Evolutionary conservation across 2,329 filamentous ascomycete species (phyloP).

Genomic region (Davidsoniella virescens): DNA sequence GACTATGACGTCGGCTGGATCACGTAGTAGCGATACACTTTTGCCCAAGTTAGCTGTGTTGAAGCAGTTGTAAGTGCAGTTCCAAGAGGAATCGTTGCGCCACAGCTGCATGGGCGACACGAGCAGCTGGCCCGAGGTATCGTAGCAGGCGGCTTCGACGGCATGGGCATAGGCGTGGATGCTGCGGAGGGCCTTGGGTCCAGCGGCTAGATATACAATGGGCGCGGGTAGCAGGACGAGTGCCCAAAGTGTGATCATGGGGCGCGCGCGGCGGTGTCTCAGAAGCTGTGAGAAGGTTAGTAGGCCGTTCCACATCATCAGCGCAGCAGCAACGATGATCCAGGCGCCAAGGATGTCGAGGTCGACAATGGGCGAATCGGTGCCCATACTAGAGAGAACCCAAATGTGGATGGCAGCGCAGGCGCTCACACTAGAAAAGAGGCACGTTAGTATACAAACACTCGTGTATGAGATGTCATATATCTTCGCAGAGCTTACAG

Average conservation of each 20-base stretch:
- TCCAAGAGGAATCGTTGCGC: conserved; percentile 12
- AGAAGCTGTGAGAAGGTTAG: conserved; percentile 11
- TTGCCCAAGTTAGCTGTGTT: background rate
- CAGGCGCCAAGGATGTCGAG: conserved; percentile 11
- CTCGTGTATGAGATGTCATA: background rate
- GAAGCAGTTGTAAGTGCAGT: conserved; percentile 12
- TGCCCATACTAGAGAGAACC: conserved; percentile 9
- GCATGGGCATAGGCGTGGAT: conserved; percentile 11
- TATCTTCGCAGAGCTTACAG: conserved; percentile 5
- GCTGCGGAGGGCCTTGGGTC: conserved; percentile 10
- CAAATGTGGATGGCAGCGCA: conserved; percentile 11
- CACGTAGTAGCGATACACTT: conserved; percentile 6
- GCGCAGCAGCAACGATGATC: conserved; percentile 7
- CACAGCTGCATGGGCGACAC: conserved; percentile 11
- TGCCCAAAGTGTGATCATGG: conserved; percentile 9
- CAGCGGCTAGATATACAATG: conserved; percentile 9
- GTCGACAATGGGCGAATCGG: conserved; percentile 6
- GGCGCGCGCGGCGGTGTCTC: conserved; percentile 11
- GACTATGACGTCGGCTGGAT: conserved; percentile 6
- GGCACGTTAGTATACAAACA: background rate
- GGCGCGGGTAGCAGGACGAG: conserved; percentile 11
- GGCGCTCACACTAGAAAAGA: background rate
- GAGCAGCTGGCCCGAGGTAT: conserved; percentile 5
- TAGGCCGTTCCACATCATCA: conserved; percentile 12
- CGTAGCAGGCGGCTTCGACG: conserved; percentile 10